phyloP scores from a whole-genome alignment of 164 flowering plant species.

The Tinospora cordifolia region DNA sequence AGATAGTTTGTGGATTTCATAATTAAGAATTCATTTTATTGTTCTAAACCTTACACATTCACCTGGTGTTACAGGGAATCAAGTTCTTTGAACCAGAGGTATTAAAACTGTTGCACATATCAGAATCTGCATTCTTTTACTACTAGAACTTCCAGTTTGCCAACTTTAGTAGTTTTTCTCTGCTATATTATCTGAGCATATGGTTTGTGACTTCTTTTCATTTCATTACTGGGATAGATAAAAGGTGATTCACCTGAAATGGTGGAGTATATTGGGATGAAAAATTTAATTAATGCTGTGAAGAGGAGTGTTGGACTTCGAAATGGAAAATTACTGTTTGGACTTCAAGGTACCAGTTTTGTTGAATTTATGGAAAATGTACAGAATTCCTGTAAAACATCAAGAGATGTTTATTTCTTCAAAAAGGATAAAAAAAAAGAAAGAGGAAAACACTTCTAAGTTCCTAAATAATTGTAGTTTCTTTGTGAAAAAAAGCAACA shows the following conservation, averaged over 20 bases:
- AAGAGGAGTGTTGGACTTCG: conserved; percentile 59
- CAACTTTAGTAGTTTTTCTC: not conserved
- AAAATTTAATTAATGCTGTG: conserved; percentile 73
- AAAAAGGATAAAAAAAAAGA: too few species aligned
- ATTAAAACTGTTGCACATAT: conserved; percentile 15
- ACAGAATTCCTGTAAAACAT: not conserved
- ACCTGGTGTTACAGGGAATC: conserved; percentile 66
- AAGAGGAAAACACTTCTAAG: too few species aligned
- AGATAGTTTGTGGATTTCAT: not conserved
- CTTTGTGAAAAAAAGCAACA: too few species aligned
- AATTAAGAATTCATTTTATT: not conserved
- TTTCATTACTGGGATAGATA: conserved; percentile 44
- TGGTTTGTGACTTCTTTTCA: conserved; percentile 3
- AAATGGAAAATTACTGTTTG: conserved; percentile 71
- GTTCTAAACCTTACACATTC: conserved; percentile 10
- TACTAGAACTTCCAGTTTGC: conserved; percentile 7
- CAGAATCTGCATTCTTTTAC: conserved; percentile 16
- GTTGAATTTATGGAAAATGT: not conserved
- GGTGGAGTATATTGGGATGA: conserved; percentile 88
- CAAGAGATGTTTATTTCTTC: too few species aligned
- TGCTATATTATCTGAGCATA: not conserved
- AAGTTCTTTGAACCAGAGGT: conserved; percentile 99
- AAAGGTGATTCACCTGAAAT: conserved; percentile 95
- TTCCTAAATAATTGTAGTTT: too few species aligned
- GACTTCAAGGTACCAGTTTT: conserved; percentile 62